phyloP scores from a whole-genome alignment of 108 stramenopile species.

The Skeletonema potamos region DNA sequence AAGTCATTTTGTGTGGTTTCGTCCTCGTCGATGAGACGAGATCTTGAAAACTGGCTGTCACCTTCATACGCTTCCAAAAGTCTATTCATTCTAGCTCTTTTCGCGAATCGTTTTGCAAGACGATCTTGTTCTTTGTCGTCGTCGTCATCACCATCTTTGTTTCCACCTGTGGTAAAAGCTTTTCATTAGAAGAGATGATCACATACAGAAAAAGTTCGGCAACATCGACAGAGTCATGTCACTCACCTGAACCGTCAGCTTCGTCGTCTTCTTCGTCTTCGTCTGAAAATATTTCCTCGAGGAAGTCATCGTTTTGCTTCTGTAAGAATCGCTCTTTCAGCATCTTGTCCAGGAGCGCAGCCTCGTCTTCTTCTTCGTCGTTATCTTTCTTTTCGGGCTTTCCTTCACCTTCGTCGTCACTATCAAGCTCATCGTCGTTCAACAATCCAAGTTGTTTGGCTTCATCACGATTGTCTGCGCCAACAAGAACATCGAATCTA shows the following conservation, averaged over 20 bases:
- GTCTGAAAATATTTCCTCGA: constrained; percentile 77
- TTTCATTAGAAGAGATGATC: neutral
- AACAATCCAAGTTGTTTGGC: constrained; percentile 82
- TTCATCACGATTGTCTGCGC: constrained; percentile 85
- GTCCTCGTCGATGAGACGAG: constrained; percentile 81
- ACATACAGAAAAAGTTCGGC: neutral
- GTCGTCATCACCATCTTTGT: constrained; percentile 48
- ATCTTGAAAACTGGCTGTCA: constrained; percentile 44
- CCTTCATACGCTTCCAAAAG: constrained; percentile 54
- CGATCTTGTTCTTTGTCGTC: constrained; percentile 82
- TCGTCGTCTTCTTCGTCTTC: constrained; percentile 69
- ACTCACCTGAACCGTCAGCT: constrained; percentile 38
- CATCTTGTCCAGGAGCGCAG: constrained; percentile 80
- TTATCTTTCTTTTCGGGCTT: constrained; percentile 40
- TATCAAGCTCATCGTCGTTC: constrained; percentile 87
- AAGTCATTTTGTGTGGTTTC: constrained; percentile 70
- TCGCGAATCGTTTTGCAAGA: constrained; percentile 81
- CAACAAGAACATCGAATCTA: constrained; percentile 84
- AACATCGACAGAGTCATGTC: neutral
- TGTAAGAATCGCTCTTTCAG: constrained; percentile 81
- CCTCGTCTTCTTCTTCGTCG: constrained; percentile 81
- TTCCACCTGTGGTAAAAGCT: constrained; percentile 20
- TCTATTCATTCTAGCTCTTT: constrained; percentile 81
- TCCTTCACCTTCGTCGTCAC: constrained; percentile 69
- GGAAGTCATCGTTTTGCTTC: constrained; percentile 48